These are phyloP conservation scores for Heliosperma pusillum DNA, from an alignment of 148 eudicot species.

Conservation along the genomic window DNA sequence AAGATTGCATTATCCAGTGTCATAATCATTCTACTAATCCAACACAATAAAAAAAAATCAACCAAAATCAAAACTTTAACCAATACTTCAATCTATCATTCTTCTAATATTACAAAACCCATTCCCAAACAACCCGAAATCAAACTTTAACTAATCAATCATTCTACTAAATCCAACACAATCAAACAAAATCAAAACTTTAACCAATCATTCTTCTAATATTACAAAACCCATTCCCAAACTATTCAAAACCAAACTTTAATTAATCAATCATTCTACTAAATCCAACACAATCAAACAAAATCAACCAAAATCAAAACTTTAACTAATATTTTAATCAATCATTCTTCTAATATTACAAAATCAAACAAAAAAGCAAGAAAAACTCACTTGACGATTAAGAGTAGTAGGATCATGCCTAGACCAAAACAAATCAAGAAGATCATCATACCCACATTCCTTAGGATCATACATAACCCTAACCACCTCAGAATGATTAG, in stretches of 20 bases:
- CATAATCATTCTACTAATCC: no score
- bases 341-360: no score
- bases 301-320: no score
- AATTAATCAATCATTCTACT: no score
- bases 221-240: not conserved
- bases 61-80: no score
- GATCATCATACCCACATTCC: conserved; percentile 45
- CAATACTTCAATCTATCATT: not conserved
- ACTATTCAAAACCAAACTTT: no score
- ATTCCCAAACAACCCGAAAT: not conserved
- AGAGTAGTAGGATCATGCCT: conserved; percentile 84
- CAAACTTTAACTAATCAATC: not conserved
- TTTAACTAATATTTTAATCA: no score
- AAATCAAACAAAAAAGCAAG: not conserved
- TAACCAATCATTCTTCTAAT: not conserved
- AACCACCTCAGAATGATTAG: conserved; percentile 73
- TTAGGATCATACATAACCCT: conserved; percentile 80
- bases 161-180: no score
- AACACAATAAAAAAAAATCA: no score
- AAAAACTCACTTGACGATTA: conserved; percentile 74
- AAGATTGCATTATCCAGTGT: no score
- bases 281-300: no score
- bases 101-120: not conserved
- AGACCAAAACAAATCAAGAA: conserved; percentile 68
- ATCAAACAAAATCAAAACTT: not conserved